phyloP scores from a whole-genome alignment of 2,329 filamentous ascomycete genomes.

The Fusarium pininemorale region DNA sequence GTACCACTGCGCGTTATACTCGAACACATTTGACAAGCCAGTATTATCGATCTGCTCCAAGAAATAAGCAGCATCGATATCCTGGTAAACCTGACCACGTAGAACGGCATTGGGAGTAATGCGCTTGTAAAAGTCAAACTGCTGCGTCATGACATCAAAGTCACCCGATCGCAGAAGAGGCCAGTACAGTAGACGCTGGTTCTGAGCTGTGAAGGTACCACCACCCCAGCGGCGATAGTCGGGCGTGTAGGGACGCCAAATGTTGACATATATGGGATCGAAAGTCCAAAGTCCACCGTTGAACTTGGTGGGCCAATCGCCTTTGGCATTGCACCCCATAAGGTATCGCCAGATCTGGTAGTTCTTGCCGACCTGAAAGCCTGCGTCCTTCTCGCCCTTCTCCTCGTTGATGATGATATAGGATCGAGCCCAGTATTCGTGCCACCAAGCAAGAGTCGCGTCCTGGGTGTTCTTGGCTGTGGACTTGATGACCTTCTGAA shows the following conservation, averaged over 20 bases:
- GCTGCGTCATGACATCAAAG: constrained; percentile 4
- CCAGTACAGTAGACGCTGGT: constrained; percentile 1
- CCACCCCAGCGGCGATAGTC: not conserved
- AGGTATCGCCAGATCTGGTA: constrained; percentile 16
- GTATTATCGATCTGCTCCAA: constrained; percentile 2
- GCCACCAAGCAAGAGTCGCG: constrained; percentile 1
- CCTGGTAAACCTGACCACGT: not conserved
- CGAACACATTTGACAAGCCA: not conserved
- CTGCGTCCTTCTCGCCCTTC: not conserved
- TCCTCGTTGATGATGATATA: constrained; percentile 8
- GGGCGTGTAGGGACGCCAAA: not conserved
- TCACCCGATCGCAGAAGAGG: not conserved
- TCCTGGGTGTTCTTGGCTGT: not conserved
- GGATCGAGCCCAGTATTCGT: not conserved
- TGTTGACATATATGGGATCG: not conserved
- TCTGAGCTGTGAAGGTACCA: constrained; percentile 1
- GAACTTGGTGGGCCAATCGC: constrained; percentile 1
- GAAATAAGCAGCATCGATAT: not conserved
- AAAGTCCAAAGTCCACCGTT: constrained; percentile 15
- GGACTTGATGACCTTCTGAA: not conserved
- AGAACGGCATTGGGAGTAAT: constrained; percentile 3
- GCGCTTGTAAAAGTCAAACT: constrained; percentile 9
- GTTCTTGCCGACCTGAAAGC: constrained; percentile 5
- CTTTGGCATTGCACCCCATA: constrained; percentile 6
- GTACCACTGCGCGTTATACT: constrained; percentile 12